Evolutionary conservation across 768 basidiomycete genomes (phyloP).

Genomic region (Galerina marginata): DNA sequence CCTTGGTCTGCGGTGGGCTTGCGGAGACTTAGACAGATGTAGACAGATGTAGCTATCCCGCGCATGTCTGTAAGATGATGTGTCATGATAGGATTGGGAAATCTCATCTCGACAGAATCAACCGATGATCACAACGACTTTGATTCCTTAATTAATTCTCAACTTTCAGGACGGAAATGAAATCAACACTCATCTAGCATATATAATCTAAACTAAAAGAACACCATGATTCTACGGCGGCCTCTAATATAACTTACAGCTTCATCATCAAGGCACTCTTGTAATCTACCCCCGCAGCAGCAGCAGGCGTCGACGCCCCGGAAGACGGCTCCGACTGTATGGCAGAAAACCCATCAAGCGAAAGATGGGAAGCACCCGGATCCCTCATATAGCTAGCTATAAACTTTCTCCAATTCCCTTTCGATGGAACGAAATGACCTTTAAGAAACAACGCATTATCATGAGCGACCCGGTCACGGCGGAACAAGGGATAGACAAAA

Average conservation of each 20-base stretch:
- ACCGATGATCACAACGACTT: no score
- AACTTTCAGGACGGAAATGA: neutral
- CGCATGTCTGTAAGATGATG: no score
- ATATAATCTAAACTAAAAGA: conserved; percentile 5
- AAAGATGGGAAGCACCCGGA: conserved; percentile 51
- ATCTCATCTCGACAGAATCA: no score
- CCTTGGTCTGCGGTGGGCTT: no score
- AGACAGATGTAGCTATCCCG: no score
- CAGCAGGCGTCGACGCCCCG: conserved; percentile 53
- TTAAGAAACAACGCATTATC: neutral
- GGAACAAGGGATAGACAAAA: neutral
- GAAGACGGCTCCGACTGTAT: conserved; percentile 16
- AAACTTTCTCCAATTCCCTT: conserved; percentile 77
- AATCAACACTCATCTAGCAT: neutral
- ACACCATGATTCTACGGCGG: neutral
- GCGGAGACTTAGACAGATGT: no score
- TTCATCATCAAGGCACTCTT: conserved; percentile 31
- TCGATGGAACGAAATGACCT: conserved; percentile 89
- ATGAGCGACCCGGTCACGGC: neutral
- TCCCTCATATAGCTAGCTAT: conserved; percentile 67
- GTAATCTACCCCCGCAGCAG: conserved; percentile 19
- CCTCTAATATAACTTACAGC: conserved; percentile 16
- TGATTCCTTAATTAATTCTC: neutral
- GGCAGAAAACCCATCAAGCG: conserved; percentile 37
- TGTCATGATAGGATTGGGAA: no score